Conservation (phyloP, 805 yeast genomes). For the Debaryomyces hansenii region DNA sequence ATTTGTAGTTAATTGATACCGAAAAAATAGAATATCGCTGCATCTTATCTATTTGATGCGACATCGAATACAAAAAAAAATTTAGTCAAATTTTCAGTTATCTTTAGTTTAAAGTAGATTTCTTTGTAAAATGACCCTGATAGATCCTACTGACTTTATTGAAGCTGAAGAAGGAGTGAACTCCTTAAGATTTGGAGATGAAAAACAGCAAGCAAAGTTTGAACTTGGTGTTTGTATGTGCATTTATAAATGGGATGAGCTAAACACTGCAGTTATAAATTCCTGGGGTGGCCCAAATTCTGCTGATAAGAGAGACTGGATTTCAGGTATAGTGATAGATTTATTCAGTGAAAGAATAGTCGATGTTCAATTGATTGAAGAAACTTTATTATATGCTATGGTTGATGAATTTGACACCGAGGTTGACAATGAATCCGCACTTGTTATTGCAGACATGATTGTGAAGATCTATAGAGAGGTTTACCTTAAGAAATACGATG, state of each 20-base stretch:
- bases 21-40: background rate
- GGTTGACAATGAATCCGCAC: slow-evolving; percentile 87
- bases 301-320: slow-evolving; percentile 92
- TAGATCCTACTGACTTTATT: slow-evolving; percentile 52
- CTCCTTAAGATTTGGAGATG: slow-evolving; percentile 49
- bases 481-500: slow-evolving; percentile 47
- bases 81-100: background rate
- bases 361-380: slow-evolving; percentile 80
- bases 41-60: background rate
- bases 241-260: slow-evolving; percentile 85
- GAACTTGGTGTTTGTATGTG: slow-evolving; percentile 94
- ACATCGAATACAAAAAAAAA: background rate
- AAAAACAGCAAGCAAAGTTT: slow-evolving; percentile 76
- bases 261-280: slow-evolving; percentile 85
- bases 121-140: slow-evolving; percentile 22
- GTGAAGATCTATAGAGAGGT: slow-evolving; percentile 69
- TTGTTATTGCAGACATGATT: slow-evolving; percentile 67
- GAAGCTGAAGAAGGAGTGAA: slow-evolving; percentile 47
- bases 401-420: slow-evolving; percentile 89
- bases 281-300: slow-evolving; percentile 96
- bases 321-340: slow-evolving; percentile 78
- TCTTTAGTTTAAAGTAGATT: background rate
- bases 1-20: background rate
- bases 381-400: slow-evolving; percentile 84
- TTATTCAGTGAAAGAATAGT: slow-evolving; percentile 67